Base-by-base conservation (phyloP, 805 yeast genomes). In the Teunomyces aglyptinius region DNA sequence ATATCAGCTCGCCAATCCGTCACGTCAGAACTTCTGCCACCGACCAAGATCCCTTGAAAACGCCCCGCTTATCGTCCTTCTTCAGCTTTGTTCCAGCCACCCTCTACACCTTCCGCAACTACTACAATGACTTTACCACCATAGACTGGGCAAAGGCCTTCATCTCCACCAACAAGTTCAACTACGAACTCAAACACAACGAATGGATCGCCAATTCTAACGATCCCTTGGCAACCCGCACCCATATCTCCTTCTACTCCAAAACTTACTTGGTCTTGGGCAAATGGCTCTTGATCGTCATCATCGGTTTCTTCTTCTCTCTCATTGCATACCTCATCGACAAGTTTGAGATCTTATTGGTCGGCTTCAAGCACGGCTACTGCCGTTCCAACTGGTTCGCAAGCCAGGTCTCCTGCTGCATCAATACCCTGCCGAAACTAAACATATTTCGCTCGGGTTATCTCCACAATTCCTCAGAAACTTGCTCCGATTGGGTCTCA, bases 71-170 rank as follows among this genome's bases (percentile, higher is more conserved):
- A 42, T 84, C 91, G 56, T 80, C 79, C 63, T 85, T 81, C 63
- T 83, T 85, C 40, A 36, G 36, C 55, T 12, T 55, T 59, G 22
- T 54, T 10, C 22, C 38, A 5, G 38, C 51, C 24, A 40, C 57
- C 4, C 46, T 60, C 20, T 56, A 53, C 45, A 20, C 59, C 12
- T 38, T 59, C 13, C 45, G 76, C 20, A 69, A 66, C 51, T 77
- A 66, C 63, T 80, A 80, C 57, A 81, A 80, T 56, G 83, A 80
- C 59, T 80, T 79, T 60, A 80, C 85, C 18, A 78, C 83, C 15
- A 76, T 80, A 13, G 85, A 80, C 60, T 80, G 85, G 84, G 74
- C 77, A 2, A 69, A 71, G 26, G 81, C 80, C 27, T 69, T 71
- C 31, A 63, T 78, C 26, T 63, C 64, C 45, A 76, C 75, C 43